Evolutionary conservation across 1,284 basidiomycete species (phyloP).

Genomic region (Boletus semigastroideus): DNA sequence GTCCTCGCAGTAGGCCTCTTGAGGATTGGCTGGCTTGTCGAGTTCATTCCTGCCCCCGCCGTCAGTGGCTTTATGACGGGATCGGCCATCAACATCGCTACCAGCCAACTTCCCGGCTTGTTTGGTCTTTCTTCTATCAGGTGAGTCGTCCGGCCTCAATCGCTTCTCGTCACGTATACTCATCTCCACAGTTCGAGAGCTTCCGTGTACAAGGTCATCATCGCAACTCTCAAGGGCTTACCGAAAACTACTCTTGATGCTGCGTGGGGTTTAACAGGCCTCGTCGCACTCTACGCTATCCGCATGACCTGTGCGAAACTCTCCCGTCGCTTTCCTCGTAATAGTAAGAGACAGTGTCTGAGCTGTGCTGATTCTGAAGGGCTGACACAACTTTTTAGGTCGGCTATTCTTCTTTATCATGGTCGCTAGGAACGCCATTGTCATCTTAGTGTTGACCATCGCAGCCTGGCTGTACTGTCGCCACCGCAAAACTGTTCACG

Average conservation of each 20-base stretch:
- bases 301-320: conserved; percentile 66
- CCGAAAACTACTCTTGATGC: conserved; percentile 77
- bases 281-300: conserved; percentile 74
- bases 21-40: conserved; percentile 91
- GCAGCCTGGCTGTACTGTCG: conserved; percentile 83
- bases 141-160: conserved; percentile 42
- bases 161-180: not conserved
- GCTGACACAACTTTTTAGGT: conserved; percentile 37
- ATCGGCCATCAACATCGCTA: conserved; percentile 84
- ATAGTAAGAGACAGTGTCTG: conserved; percentile 42
- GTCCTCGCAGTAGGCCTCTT: conserved; percentile 92
- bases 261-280: conserved; percentile 84
- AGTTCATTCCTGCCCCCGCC: conserved; percentile 91
- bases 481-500: conserved; percentile 53
- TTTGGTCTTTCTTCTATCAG: conserved; percentile 84
- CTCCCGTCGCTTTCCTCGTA: conserved; percentile 65
- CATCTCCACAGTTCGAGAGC: conserved; percentile 65
- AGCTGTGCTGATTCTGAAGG: not conserved
- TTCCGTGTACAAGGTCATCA: conserved; percentile 85
- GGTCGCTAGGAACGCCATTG: conserved; percentile 84
- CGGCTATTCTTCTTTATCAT: conserved; percentile 83
- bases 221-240: conserved; percentile 87
- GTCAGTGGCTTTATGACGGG: conserved; percentile 95
- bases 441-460: conserved; percentile 82
- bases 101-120: conserved; percentile 82